Conservation (phyloP, 768 basidiomycete species). For the Rhodosporidiobolus odoratus region DNA sequence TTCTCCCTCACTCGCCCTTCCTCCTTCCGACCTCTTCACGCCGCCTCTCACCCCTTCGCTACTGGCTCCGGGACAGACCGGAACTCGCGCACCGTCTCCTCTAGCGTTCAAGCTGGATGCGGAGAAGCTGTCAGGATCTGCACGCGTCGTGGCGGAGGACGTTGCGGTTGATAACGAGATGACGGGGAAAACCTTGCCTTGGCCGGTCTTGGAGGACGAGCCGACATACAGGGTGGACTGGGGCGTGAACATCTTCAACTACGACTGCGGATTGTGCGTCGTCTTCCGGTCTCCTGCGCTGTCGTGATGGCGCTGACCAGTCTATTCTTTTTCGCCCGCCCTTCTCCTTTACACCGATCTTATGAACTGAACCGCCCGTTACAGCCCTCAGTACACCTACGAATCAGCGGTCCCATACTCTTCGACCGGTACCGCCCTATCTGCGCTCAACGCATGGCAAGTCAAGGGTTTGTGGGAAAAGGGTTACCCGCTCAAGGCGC, state of each 20-base stretch:
- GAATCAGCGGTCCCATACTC: constrained; percentile 87
- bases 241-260: constrained; percentile 78
- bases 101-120: background rate
- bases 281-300: background rate
- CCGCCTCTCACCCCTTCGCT: constrained; percentile 27
- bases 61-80: background rate
- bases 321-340: too few relatives aligned
- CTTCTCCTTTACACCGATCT: background rate
- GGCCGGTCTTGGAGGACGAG: constrained; percentile 29
- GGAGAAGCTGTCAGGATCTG: background rate
- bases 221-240: constrained; percentile 56
- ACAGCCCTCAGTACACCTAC: constrained; percentile 61
- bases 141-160: background rate
- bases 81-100: background rate
- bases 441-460: constrained; percentile 67
- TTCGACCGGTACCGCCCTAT: constrained; percentile 61
- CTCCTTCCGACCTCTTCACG: constrained; percentile 13
- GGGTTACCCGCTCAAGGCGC: constrained; percentile 64
- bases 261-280: constrained; percentile 64
- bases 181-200: background rate
- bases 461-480: constrained; percentile 59
- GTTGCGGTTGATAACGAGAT: background rate
- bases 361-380: too few relatives aligned
- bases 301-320: too few relatives aligned
- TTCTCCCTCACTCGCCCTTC: constrained; percentile 1